Evolutionary conservation across 108 stramenopile species (phyloP), one percentile per base, ranked within the genome.

Genomic region (Stephanodiscus triporus): DNA sequence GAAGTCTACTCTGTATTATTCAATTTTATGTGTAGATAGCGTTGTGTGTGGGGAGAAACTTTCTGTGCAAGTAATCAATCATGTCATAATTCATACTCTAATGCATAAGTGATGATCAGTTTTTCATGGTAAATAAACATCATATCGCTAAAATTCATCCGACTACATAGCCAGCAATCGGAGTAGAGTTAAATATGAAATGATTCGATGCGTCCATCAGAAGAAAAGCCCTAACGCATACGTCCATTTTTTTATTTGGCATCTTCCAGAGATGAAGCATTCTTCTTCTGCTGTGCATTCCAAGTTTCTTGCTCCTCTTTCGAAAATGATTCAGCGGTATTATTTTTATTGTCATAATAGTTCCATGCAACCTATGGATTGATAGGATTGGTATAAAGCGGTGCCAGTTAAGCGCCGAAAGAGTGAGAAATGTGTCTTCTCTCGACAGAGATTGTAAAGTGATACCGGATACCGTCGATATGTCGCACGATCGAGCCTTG

Each of bases 311-410:
- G 73, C 59, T 81, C 80, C 55, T 64, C 80, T 66, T 71, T 70
- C 20, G 80, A 71, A 36, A 81, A 81, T 1, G 80, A 75, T 9
- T 75, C 63, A 23, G 80, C 47, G 51, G 68, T 81, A 53, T 75
- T 81, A 36, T 80, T 57, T 24, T 59, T 59, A 26, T 64, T 70
- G 45, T 81, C 80, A 58, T 81, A 81, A 43, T 59, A 81, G 53
- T 81, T 81, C 80, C 80, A 81, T 51, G 73, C 80, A 8, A 69
- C 73, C 79, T 80, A 53, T 38, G n/a, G n/a, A n/a, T n/a, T n/a
- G n/a, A n/a, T 0, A 29, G 8, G 11, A 40, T 11, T 40, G 40
- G 5, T 5, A 34, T 34, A 40, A 40, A 38, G 20, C 9, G 58
- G 30, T 16, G 0, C 0, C 17, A 14, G 14, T 60, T 57, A 13